Evolutionary conservation across 805 yeast species (phyloP), one percentile per base, ranked within the genome.

Genomic region (Saccharomycopsis javanensis): DNA sequence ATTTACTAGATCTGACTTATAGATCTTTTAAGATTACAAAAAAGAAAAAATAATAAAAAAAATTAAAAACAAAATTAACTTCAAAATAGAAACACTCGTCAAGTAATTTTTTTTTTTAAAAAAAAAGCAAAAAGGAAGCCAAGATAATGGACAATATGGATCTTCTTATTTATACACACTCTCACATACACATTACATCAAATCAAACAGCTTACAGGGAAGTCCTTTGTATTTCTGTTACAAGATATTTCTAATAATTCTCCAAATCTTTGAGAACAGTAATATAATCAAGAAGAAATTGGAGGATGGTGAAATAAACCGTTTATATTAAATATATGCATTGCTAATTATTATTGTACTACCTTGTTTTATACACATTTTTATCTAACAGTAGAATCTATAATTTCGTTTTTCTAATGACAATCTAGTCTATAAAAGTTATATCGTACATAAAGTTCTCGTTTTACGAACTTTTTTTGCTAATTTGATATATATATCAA

Each of bases 1-100:
- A 61, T 76, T 84, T 66, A 87, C 94, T 51, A 81, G 94, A 71
- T 69, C 81, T 54, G 95, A 86, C 68, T 77, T 87, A 69, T 86
- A 66, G 58, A 20, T 37, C 23, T 23, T 20, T 11, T 20, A 6
- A 42, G 1, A 20, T 23, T 42, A 42, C 11, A 42, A 42, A 42
- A 42, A 38, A 20, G 13, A 37, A 16, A n/a, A n/a, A 42, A 42
- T 20, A 42, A 16, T 2, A 35, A n/a, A n/a, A 35, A 35, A 35
- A 35, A 35, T 15, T 6, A 10, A 18, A 20, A 10, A 20, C 28
- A 42, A 42, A 38, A 38, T 16, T 38, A 4, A 38, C n/a, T n/a
- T n/a, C n/a, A n/a, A n/a, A 35, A 35, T 35, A 35, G 42, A 35
- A 35, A 35, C 42, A 35, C 18, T 35, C n/a, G n/a, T n/a, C n/a